Percentiles rank a stretch among this genome's conserved stretches.
These are phyloP conservation scores for Carnegiea gigantea DNA, from an alignment of 179 eudicot genomes.

Conservation along the genomic window DNA sequence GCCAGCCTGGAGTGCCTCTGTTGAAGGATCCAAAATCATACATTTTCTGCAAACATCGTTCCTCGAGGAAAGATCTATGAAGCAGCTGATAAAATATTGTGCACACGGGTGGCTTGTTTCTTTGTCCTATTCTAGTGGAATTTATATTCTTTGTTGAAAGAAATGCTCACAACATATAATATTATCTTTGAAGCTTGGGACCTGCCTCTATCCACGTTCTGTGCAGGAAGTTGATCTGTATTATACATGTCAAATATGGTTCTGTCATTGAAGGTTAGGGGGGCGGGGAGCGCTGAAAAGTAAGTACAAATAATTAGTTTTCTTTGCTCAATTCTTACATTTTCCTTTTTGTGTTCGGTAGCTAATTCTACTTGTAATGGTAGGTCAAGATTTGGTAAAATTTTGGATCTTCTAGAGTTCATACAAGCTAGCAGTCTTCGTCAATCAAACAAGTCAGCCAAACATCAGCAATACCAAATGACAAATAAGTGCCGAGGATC, in stretches of 20 bases:
- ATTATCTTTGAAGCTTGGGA: background rate
- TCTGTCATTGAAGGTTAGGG: too few species aligned
- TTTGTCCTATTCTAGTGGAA: slow-evolving; percentile 5
- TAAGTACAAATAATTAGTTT: background rate
- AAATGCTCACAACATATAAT: background rate
- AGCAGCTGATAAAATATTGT: background rate
- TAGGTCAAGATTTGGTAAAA: too few species aligned
- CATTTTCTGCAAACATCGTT: background rate
- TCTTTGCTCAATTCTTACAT: background rate
- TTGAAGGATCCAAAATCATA: slow-evolving; percentile 1
- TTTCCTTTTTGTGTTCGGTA: too few species aligned
- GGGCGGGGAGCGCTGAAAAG: too few species aligned
- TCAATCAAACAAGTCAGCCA: background rate
- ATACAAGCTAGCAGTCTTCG: background rate
- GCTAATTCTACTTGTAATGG: too few species aligned
- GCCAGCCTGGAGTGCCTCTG: slow-evolving; percentile 17
- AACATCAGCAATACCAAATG: background rate
- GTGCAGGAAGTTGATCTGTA: background rate
- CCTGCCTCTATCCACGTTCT: background rate
- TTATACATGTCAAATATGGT: too few species aligned
- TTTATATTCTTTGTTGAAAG: background rate
- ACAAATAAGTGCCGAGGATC: too few species aligned
- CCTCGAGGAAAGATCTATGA: slow-evolving; percentile 12
- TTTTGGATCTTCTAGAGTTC: too few species aligned
- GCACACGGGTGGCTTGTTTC: slow-evolving; percentile 14